Evolutionary conservation across 2,329 filamentous ascomycete genomes (phyloP), one percentile per base, ranked within the genome.

Genomic region (Diaporthe ilicicola): DNA sequence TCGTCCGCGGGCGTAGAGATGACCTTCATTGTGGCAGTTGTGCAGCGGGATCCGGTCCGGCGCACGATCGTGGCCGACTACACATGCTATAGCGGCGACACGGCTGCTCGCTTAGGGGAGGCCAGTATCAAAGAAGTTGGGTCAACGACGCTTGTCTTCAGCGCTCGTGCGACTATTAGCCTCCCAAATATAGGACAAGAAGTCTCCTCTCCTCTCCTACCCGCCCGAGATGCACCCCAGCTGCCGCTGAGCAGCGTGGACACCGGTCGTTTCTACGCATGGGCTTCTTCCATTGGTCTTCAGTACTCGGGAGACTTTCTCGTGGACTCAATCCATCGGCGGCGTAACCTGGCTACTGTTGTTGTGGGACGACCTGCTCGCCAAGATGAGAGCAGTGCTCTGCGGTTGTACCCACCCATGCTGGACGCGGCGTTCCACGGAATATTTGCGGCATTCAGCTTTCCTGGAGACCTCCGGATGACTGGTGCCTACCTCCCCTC

Each of bases 141-240:
- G n/a, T n/a, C n/a, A n/a, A n/a, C n/a, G n/a, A n/a, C n/a, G n/a
- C n/a, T n/a, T n/a, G n/a, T n/a, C n/a, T n/a, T n/a, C n/a, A n/a
- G n/a, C n/a, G n/a, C n/a, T n/a, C n/a, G n/a, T n/a, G n/a, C n/a
- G n/a, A n/a, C n/a, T n/a, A n/a, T n/a, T n/a, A n/a, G n/a, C n/a
- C n/a, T n/a, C n/a, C n/a, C n/a, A n/a, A n/a, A n/a, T n/a, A n/a
- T n/a, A 12, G 44, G 44, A n/a, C n/a, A 48, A 7, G 44, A n/a
- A 48, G 7, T 48, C 44, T 22, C 19, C 44, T n/a, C 15, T 24
- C n/a, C 32, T 34, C 19, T 27, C 12, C 9, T 19, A 64, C 22
- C 42, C 69, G 3, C 24, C 72, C 29, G 74, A 75, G 46, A 64
- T 75, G 2, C 22, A 70, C 54, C 54, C 5, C 12, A 22, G 32